Evolutionary conservation across 129 eudicot species (phyloP).

Genomic region (Flaveria linearis): DNA sequence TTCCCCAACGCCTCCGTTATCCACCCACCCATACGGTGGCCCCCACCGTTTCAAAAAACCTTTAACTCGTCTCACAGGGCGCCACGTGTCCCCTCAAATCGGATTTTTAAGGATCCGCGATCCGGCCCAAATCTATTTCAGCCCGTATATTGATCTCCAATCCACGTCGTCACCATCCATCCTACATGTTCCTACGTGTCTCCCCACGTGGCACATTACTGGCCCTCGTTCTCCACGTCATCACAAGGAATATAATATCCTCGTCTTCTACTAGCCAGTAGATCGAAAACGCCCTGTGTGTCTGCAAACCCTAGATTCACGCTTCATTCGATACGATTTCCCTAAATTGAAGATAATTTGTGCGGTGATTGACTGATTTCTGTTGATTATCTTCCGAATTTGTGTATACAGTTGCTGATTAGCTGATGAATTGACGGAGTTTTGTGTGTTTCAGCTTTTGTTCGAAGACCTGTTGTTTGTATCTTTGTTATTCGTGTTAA

Average conservation of each 20-base stretch:
- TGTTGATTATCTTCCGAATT: not conserved
- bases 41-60: slow-evolving; percentile 24
- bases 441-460: slow-evolving; percentile 19
- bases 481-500: slow-evolving; percentile 23
- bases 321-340: slow-evolving; percentile 21
- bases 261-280: slow-evolving; percentile 30
- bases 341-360: not conserved
- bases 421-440: slow-evolving; percentile 18
- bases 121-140: slow-evolving; percentile 39
- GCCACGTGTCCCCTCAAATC: slow-evolving; percentile 55
- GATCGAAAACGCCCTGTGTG: slow-evolving; percentile 18
- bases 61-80: slow-evolving; percentile 35
- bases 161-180: slow-evolving; percentile 29
- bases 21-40: too few species aligned
- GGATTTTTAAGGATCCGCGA: slow-evolving; percentile 44
- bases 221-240: slow-evolving; percentile 52
- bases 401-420: slow-evolving; percentile 12
- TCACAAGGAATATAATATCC: slow-evolving; percentile 28
- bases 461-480: slow-evolving; percentile 21
- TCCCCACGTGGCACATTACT: slow-evolving; percentile 27
- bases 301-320: slow-evolving; percentile 21
- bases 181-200: slow-evolving; percentile 34
- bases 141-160: slow-evolving; percentile 45
- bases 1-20: not conserved
- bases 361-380: too few species aligned